phyloP scores from a whole-genome alignment of 1,284 basidiomycete species.

The Tilletia caries region DNA sequence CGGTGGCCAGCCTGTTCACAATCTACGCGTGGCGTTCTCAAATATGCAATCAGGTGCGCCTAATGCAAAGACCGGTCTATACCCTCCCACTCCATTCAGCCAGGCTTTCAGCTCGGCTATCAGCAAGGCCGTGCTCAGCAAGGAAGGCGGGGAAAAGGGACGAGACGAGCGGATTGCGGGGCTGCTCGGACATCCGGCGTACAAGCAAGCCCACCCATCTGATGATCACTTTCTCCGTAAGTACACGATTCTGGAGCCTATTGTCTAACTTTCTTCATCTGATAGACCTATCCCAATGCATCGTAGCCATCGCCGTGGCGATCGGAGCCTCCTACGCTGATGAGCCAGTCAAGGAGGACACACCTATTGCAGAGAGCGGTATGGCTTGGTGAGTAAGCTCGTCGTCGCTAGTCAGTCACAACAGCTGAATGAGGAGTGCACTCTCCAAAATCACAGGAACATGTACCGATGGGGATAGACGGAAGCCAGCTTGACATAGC shows the following conservation, averaged over 20 bases:
- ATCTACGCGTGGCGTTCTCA: constrained; percentile 31
- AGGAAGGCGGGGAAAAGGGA: constrained; percentile 15
- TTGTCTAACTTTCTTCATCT: too few relatives aligned
- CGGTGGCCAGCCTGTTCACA: constrained; percentile 43
- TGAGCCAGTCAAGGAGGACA: constrained; percentile 26
- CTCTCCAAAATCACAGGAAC: constrained; percentile 26
- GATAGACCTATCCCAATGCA: not conserved
- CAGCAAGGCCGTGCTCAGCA: constrained; percentile 24
- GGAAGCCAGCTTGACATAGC: too few relatives aligned
- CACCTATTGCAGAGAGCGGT: constrained; percentile 28
- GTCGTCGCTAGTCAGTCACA: not conserved
- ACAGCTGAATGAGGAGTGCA: not conserved
- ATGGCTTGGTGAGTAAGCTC: constrained; percentile 34
- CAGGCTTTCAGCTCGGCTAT: constrained; percentile 25
- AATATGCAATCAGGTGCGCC: not conserved
- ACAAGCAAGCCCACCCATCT: constrained; percentile 27
- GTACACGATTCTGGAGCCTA: not conserved
- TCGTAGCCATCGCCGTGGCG: constrained; percentile 25
- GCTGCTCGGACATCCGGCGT: constrained; percentile 24
- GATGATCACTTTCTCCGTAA: constrained; percentile 36
- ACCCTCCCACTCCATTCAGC: constrained; percentile 20
- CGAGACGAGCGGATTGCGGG: constrained; percentile 23
- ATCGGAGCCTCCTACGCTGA: constrained; percentile 26
- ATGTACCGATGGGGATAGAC: constrained; percentile 45
- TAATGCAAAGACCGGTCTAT: constrained; percentile 13